Conservation (phyloP, 139 green algal species). For the Trebouxia sp. region DNA sequence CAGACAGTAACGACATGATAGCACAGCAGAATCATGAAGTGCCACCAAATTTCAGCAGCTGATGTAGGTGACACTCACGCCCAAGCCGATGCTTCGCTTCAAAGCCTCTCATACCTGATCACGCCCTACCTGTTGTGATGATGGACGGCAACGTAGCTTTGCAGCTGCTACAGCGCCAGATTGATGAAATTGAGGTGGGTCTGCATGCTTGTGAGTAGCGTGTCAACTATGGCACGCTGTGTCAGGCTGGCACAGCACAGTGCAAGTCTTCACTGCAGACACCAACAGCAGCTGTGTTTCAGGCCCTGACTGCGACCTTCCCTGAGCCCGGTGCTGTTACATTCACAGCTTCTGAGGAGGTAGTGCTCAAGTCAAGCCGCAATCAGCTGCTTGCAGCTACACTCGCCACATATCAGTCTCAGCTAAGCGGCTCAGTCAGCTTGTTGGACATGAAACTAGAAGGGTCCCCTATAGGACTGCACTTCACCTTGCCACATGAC, state of each 20-base stretch:
- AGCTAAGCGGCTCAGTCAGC: neutral
- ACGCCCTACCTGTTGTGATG: neutral
- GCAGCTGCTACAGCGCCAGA: neutral
- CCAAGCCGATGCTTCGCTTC: too few species aligned
- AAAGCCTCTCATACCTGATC: too few species aligned
- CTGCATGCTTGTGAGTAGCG: too few species aligned
- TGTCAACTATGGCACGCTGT: too few species aligned
- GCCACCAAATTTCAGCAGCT: too few species aligned
- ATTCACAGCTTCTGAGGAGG: neutral
- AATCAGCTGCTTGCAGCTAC: neutral
- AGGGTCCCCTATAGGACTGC: slow-evolving; percentile 8
- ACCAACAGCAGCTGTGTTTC: too few species aligned
- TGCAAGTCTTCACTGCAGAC: too few species aligned
- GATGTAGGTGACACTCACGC: too few species aligned
- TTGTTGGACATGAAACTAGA: neutral
- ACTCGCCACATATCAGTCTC: neutral
- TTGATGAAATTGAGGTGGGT: slow-evolving; percentile 6
- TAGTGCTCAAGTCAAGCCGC: neutral
- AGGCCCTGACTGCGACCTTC: neutral
- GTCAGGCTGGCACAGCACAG: too few species aligned
- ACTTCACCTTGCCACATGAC: slow-evolving; percentile 4
- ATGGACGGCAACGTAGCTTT: neutral
- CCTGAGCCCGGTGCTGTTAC: neutral
- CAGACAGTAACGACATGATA: too few species aligned
- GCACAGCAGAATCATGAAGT: too few species aligned